phyloP scores from a whole-genome alignment of 257 asterid genomes.

The Leonotis leonurus region DNA sequence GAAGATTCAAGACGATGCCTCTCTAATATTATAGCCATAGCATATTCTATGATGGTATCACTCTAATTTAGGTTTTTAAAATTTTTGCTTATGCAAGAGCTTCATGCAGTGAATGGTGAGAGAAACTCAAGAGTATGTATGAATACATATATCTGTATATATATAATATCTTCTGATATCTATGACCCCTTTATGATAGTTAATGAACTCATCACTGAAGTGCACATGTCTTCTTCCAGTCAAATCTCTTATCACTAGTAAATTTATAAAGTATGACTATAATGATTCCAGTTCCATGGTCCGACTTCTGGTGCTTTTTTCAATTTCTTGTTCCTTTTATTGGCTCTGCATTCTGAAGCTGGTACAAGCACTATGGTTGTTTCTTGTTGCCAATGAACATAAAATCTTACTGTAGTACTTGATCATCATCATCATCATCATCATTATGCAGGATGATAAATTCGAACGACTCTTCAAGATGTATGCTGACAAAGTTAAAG shows the following conservation, averaged over 20 bases:
- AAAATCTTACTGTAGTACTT: constrained; percentile 1
- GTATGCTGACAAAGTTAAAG: constrained; percentile 58
- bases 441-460: constrained; percentile 61
- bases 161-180: too few relatives aligned
- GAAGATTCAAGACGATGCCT: not conserved
- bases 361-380: not conserved
- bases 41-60: not conserved
- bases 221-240: not conserved
- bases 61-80: too few relatives aligned
- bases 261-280: not conserved
- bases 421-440: constrained; percentile 8
- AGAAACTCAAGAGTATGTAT: too few relatives aligned
- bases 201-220: too few relatives aligned
- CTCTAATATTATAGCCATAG: not conserved
- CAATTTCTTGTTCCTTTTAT: not conserved
- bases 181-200: too few relatives aligned
- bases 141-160: too few relatives aligned
- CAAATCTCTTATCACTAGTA: not conserved
- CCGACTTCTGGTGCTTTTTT: not conserved
- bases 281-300: not conserved
- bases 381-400: not conserved
- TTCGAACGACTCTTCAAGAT: constrained; percentile 71
- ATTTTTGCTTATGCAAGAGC: not conserved
- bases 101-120: not conserved
- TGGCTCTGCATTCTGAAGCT: not conserved